Evolutionary conservation across 2,329 filamentous ascomycete species (phyloP).

Genomic region (Trichoderma simmonsii): DNA sequence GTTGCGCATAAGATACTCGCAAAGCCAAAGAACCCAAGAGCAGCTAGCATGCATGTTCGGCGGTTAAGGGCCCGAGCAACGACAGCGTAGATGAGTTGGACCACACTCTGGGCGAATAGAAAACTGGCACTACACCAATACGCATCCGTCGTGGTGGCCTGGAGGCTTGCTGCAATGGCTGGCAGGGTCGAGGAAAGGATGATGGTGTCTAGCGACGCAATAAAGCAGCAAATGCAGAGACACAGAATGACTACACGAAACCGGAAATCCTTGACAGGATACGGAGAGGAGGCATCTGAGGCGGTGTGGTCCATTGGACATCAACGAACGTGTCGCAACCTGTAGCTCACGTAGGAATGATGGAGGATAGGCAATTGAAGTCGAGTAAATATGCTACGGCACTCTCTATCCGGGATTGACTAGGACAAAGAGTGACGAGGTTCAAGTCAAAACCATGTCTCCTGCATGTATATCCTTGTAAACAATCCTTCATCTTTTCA

Average conservation of each 20-base stretch:
- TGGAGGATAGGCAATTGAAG: too few relatives aligned
- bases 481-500: too few relatives aligned
- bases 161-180: background rate
- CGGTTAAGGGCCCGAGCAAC: background rate
- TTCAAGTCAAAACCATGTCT: too few relatives aligned
- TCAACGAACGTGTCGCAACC: too few relatives aligned
- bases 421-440: too few relatives aligned
- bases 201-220: background rate
- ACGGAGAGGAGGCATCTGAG: background rate
- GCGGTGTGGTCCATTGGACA: too few relatives aligned
- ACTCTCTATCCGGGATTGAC: too few relatives aligned
- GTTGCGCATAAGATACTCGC: background rate
- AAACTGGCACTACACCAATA: background rate
- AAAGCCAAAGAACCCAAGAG: background rate
- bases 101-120: background rate
- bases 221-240: background rate
- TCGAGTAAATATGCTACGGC: too few relatives aligned
- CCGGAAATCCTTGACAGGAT: background rate
- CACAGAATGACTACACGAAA: background rate
- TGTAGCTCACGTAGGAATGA: background rate
- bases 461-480: too few relatives aligned
- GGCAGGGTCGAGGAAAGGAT: background rate
- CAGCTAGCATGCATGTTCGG: background rate
- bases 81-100: background rate
- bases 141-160: background rate